Evolutionary conservation across 2,329 filamentous ascomycete species (phyloP).

Genomic region (Calonectria multiphialidica): DNA sequence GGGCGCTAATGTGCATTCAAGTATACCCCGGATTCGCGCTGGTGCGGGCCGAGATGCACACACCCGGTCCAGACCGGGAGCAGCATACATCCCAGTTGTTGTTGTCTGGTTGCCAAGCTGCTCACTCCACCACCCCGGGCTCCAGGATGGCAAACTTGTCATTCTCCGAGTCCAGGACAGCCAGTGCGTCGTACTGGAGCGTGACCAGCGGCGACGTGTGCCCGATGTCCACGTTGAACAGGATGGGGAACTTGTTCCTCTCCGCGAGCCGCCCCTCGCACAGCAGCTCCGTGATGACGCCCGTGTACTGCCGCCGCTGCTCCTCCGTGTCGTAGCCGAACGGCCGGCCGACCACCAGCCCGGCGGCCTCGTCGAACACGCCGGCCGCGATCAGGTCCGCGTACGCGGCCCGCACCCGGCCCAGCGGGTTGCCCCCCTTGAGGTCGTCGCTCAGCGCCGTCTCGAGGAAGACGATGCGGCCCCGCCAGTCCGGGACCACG

Average conservation of each 20-base stretch:
- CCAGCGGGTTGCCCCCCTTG: constrained; percentile 32
- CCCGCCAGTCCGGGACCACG: constrained; percentile 52
- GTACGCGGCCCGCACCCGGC: constrained; percentile 48
- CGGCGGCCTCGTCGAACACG: constrained; percentile 54
- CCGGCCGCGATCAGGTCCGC: constrained; percentile 57
- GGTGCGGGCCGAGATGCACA: not conserved
- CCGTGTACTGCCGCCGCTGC: constrained; percentile 43
- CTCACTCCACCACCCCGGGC: constrained; percentile 30
- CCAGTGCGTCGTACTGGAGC: constrained; percentile 53
- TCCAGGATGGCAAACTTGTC: constrained; percentile 51
- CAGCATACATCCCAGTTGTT: not conserved
- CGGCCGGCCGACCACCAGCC: constrained; percentile 56
- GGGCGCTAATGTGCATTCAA: too few relatives aligned
- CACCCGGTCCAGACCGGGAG: not conserved
- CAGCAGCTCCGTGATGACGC: constrained; percentile 48
- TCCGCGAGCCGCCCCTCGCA: constrained; percentile 49
- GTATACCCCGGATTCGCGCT: too few relatives aligned
- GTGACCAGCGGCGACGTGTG: constrained; percentile 58
- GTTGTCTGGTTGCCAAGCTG: not conserved
- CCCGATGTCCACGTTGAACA: constrained; percentile 57
- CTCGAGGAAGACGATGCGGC: constrained; percentile 56
- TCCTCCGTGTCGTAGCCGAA: constrained; percentile 54
- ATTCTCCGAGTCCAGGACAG: constrained; percentile 51
- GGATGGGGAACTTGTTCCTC: constrained; percentile 53
- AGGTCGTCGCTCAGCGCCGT: constrained; percentile 50